Percentiles rank a stretch among this genome's conserved stretches.
These are phyloP conservation scores for Blastobotrys robertii DNA, from an alignment of 805 yeast genomes.

Conservation along the genomic window DNA sequence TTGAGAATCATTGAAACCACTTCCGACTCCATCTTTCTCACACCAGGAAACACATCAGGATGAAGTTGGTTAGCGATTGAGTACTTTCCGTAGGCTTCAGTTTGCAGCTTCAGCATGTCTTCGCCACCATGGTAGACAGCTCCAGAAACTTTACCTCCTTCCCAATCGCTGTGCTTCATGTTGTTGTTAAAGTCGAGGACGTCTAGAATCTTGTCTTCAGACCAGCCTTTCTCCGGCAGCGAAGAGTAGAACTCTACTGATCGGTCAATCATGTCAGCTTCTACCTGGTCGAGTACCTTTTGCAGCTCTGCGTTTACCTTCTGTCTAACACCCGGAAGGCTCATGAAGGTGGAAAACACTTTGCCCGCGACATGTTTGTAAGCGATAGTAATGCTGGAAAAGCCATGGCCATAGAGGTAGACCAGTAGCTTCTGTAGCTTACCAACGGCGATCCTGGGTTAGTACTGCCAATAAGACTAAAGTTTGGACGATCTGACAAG, in stretches of 20 bases:
- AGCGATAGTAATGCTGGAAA: background rate
- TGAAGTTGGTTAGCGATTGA: slow-evolving; percentile 91
- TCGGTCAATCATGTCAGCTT: slow-evolving; percentile 47
- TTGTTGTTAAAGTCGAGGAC: slow-evolving; percentile 37
- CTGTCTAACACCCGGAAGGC: slow-evolving; percentile 43
- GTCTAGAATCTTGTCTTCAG: slow-evolving; percentile 35
- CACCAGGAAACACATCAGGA: slow-evolving; percentile 95
- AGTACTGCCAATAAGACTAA: too few relatives aligned
- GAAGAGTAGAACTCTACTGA: slow-evolving; percentile 18
- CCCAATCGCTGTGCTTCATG: slow-evolving; percentile 70
- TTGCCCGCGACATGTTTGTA: slow-evolving; percentile 5
- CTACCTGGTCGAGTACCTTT: slow-evolving; percentile 40
- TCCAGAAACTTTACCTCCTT: slow-evolving; percentile 79
- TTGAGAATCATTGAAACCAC: slow-evolving; percentile 83
- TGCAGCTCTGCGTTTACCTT: slow-evolving; percentile 54
- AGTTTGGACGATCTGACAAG: too few relatives aligned
- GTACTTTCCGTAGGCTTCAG: slow-evolving; percentile 63
- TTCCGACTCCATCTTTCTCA: slow-evolving; percentile 93
- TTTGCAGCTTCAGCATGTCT: slow-evolving; percentile 64
- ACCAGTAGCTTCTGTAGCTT: too few relatives aligned
- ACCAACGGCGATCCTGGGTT: too few relatives aligned
- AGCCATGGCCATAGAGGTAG: slow-evolving; percentile 21
- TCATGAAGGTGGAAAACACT: slow-evolving; percentile 19
- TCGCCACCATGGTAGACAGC: slow-evolving; percentile 95
- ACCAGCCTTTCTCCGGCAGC: slow-evolving; percentile 55